Conservation (phyloP, 768 basidiomycete species). For the Tubosaeta sp. region DNA sequence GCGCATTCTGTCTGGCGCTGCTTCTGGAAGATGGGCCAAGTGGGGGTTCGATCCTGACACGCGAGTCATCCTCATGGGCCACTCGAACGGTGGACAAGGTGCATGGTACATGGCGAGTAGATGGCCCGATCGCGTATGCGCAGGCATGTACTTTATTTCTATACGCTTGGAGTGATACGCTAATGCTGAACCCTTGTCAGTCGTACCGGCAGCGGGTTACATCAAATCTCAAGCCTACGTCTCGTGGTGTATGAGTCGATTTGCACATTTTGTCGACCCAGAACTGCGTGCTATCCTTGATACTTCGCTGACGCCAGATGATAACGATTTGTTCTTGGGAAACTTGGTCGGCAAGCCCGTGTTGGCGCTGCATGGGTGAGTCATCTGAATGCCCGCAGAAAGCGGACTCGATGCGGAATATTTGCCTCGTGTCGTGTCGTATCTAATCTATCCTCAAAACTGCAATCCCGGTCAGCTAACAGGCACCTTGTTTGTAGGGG, state of each 20-base stretch:
- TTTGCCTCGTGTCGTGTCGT: too few relatives aligned
- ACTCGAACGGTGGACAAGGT: slow-evolving; percentile 93
- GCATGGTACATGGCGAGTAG: slow-evolving; percentile 75
- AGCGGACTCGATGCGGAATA: too few relatives aligned
- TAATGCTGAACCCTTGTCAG: slow-evolving; percentile 31
- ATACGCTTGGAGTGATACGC: too few relatives aligned
- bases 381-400: background rate
- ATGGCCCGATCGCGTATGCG: slow-evolving; percentile 71
- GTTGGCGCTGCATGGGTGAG: slow-evolving; percentile 76
- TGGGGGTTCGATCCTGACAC: slow-evolving; percentile 39
- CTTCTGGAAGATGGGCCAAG: slow-evolving; percentile 32
- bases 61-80: slow-evolving; percentile 70
- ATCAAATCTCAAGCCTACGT: slow-evolving; percentile 87
- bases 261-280: slow-evolving; percentile 77
- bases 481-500: slow-evolving; percentile 42
- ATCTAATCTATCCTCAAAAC: background rate
- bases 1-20: slow-evolving; percentile 36
- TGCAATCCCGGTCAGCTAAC: background rate
- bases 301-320: slow-evolving; percentile 72
- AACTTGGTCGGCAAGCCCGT: slow-evolving; percentile 70
- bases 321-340: slow-evolving; percentile 81
- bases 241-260: slow-evolving; percentile 66
- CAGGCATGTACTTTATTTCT: slow-evolving; percentile 39
- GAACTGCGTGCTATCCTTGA: slow-evolving; percentile 66
- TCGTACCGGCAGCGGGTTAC: slow-evolving; percentile 76